Evolutionary conservation across 306 rosid species (phyloP), one percentile per base, ranked within the genome.

Genomic region (Dicorynia guianensis): DNA sequence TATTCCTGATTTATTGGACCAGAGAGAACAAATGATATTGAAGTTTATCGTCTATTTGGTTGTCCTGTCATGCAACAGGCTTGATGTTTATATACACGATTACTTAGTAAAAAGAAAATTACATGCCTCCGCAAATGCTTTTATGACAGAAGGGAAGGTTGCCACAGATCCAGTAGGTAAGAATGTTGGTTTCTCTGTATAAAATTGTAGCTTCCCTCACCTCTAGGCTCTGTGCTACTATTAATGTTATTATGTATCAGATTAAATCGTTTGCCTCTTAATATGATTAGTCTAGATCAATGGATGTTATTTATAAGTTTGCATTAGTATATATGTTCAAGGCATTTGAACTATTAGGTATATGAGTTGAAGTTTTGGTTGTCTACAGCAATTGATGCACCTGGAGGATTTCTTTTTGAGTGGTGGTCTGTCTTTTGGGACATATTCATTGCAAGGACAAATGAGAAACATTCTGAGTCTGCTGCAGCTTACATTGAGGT

Each of bases 341-440:
- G 17, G 66, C 13, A 13, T 54, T 57, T 35, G 43, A 72, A 52
- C 55, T 43, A 33, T 61, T 58, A 47, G 55, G 39, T 63, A 39
- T 57, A 0, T 78, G 60, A 61, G 67, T 71, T 79, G 52, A 39
- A n/a, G 11, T 63, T 47, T 72, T 77, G 74, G 48, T 82, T 73
- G 49, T 81, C 48, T 48, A 87, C 93, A 93, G 98, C 98, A 82
- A 93, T 91, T 82, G 97, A 93, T 88, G 98, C 98, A 38, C 98
- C 98, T 50, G 93, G 96, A 59, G 98, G 98, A 42, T 93, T 93
- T 78, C 93, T 93, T 33, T 93, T 75, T 3, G 98, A 93, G 82
- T 91, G 96, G 97, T 93, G 98, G 98, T 91, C 96, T 73, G 98
- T 93, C 63, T 93, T 91, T 78, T 93, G 98, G 98, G 97, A 93